Evolutionary conservation across 2,329 filamentous ascomycete species (phyloP).

Genomic region (Trichoderma gracile): DNA sequence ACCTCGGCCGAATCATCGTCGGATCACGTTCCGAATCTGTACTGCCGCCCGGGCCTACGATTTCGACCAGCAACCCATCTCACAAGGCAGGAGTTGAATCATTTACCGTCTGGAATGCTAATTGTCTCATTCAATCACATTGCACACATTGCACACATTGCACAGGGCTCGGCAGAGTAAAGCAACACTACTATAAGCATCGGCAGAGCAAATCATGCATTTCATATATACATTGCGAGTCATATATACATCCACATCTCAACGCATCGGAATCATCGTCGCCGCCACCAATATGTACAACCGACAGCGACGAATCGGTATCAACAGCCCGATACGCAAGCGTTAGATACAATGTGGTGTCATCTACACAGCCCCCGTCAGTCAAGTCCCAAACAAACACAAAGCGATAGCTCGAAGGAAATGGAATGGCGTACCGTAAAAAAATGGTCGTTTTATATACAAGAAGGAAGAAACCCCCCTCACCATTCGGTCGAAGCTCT

Average conservation of each 20-base stretch:
- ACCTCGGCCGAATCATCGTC: background rate
- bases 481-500: background rate
- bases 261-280: constrained; percentile 6
- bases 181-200: background rate
- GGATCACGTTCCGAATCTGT: constrained; percentile 2
- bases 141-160: background rate
- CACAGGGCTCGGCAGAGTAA: background rate
- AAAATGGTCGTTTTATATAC: constrained; percentile 21
- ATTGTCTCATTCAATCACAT: background rate
- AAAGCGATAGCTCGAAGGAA: background rate
- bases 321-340: constrained; percentile 5
- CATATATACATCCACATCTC: constrained; percentile 25
- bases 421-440: constrained; percentile 10
- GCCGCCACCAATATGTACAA: constrained; percentile 22
- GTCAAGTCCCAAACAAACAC: background rate
- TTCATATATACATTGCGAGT: constrained; percentile 23
- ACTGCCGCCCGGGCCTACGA: background rate
- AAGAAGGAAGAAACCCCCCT: constrained; percentile 10
- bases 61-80: background rate
- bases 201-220: constrained; percentile 19
- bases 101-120: background rate
- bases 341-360: constrained; percentile 1
- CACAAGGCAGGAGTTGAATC: background rate
- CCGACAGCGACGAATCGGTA: constrained; percentile 4
- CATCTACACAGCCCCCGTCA: constrained; percentile 1